Evolutionary conservation across 2,329 filamentous ascomycete genomes (phyloP), one percentile per base, ranked within the genome.

Genomic region (Diaporthe nobilis): DNA sequence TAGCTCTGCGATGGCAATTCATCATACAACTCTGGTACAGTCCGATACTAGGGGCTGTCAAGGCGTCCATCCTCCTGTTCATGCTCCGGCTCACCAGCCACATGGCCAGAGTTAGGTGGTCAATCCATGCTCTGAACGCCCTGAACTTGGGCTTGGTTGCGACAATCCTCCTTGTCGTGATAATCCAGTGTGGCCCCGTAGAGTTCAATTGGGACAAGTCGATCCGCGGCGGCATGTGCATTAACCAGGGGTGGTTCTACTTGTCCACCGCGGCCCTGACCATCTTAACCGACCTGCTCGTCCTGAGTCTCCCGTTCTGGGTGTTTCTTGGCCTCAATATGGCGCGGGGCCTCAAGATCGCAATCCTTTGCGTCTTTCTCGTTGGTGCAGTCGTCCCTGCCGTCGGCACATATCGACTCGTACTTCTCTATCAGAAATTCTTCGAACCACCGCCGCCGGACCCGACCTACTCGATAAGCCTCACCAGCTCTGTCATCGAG

Each of bases 181-280:
- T 85, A 39, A 72, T 80, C 44, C 83, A 85, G 65, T 87, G 86
- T 78, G 77, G 79, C 12, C 86, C 86, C 0, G 80, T 88, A 4
- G 73, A 80, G n/a, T 86, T 83, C 77, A 85, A 85, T 78, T 89
- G 88, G 88, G 71, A 87, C 77, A 79, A 83, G 10, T 61, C 81
- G 85, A 67, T 79, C 86, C 74, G 82, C 82, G 42, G 87, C 85
- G 81, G 58, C 13, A 42, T 20, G 22, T 61, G 58, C 58, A 79
- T 81, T 58, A 60, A 81, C 34, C 74, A 77, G 13, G 77, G 79
- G 37, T 42, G 51, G 4, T 82, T 82, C 58, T 83, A 79, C 28
- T 79, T 83, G 31, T 82, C 82, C 71, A 82, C 80, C 4, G 84
- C 87, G 1, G 82, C 77, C 0, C 81, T 88, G 67, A 88, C 86